Conservation (phyloP, 768 basidiomycete species). For the Astraeus odoratus region DNA sequence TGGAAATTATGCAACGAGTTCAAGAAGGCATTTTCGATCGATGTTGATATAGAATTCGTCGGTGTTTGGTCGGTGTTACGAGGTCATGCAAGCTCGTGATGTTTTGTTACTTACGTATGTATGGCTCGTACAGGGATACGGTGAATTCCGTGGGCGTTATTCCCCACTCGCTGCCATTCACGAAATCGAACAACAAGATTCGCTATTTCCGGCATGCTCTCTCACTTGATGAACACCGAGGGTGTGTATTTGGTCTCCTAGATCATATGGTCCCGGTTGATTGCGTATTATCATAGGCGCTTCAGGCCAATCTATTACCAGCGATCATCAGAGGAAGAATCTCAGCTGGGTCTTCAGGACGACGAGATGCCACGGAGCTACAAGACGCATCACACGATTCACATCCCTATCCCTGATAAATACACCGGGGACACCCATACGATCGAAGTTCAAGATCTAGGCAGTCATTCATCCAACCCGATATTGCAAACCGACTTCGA, state of each 20-base stretch:
- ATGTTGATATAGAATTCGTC: constrained; percentile 65
- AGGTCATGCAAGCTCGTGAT: background rate
- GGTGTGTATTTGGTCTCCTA: background rate
- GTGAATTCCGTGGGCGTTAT: constrained; percentile 64
- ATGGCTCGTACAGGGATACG: constrained; percentile 47
- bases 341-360: constrained; percentile 38
- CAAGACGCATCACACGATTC: constrained; percentile 14
- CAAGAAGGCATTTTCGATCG: constrained; percentile 71
- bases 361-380: constrained; percentile 41
- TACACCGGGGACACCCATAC: too few relatives aligned
- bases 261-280: background rate
- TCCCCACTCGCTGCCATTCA: constrained; percentile 59
- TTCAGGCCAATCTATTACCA: constrained; percentile 32
- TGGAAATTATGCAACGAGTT: too few relatives aligned
- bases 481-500: constrained; percentile 48
- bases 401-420: too few relatives aligned
- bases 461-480: constrained; percentile 31
- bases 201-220: constrained; percentile 65
- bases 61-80: constrained; percentile 55
- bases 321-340: constrained; percentile 35
- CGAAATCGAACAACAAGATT: constrained; percentile 50
- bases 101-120: background rate
- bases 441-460: constrained; percentile 33
- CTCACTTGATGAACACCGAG: constrained; percentile 53
- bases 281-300: constrained; percentile 13